phyloP scores from a whole-genome alignment of 768 basidiomycete species.

The Phylloporus rhodoxanthus region DNA sequence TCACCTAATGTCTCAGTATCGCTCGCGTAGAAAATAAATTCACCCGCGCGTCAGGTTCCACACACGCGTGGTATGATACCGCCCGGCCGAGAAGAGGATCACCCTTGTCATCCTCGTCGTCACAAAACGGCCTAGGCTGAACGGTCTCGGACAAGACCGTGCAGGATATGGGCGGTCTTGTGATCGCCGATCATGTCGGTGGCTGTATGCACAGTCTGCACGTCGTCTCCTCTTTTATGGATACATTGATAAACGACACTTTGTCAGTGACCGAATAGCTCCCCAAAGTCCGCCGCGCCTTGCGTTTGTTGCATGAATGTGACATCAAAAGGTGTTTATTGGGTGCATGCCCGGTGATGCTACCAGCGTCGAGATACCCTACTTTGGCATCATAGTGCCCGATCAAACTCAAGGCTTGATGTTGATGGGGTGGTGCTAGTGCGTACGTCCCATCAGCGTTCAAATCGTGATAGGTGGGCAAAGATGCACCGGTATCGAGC shows the following conservation, averaged over 20 bases:
- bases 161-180: not conserved
- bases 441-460: not conserved
- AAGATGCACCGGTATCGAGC: not conserved
- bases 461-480: not conserved
- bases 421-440: not conserved
- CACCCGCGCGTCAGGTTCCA: no score
- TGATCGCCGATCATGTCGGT: constrained; percentile 2
- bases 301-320: not conserved
- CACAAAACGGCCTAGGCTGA: not conserved
- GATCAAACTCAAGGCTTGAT: not conserved
- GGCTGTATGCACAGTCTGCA: not conserved
- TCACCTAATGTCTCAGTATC: not conserved
- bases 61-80: no score
- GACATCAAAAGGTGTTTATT: not conserved
- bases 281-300: not conserved
- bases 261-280: no score
- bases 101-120: not conserved
- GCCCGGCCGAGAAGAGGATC: no score
- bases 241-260: not conserved
- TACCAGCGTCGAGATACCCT: not conserved
- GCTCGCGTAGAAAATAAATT: not conserved
- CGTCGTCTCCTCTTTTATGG: not conserved
- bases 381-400: not conserved
- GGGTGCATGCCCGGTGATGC: not conserved
- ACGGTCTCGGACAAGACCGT: not conserved